A percentile compares a stretch with the other conserved stretches of the same genome.
phyloP scores from a whole-genome alignment of 176 grass and related monocot genomes.

The Lolium perenne region DNA sequence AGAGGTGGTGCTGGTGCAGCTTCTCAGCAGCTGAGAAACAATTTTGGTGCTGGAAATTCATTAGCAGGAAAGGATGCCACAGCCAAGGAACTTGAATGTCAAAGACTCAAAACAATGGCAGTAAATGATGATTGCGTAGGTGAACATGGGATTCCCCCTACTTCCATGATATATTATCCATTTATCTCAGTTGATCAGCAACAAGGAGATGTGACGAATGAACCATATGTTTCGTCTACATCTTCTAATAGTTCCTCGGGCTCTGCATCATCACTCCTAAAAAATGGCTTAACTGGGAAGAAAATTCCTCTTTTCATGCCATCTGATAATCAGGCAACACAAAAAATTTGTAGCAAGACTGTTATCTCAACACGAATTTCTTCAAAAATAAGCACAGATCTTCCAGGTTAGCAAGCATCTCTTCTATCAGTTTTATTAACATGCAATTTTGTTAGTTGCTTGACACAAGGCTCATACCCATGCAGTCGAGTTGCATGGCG shows the following conservation, averaged over 20 bases:
- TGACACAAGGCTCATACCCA: slow-evolving; percentile 38
- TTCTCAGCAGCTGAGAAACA: slow-evolving; percentile 39
- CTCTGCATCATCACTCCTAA: slow-evolving; percentile 53
- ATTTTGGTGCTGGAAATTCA: slow-evolving; percentile 37
- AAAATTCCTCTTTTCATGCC: slow-evolving; percentile 22
- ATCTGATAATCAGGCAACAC: slow-evolving; percentile 36
- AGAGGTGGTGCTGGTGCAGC: slow-evolving; percentile 8
- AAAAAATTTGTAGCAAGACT: slow-evolving; percentile 19
- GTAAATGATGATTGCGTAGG: slow-evolving; percentile 28
- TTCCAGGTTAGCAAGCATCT: slow-evolving; percentile 48
- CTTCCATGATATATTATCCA: slow-evolving; percentile 30
- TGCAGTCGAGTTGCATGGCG: slow-evolving; percentile 35
- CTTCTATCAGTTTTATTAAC: slow-evolving; percentile 31
- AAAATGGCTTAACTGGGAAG: slow-evolving; percentile 33
- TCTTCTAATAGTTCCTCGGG: slow-evolving; percentile 49
- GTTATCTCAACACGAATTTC: slow-evolving; percentile 10
- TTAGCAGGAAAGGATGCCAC: slow-evolving; percentile 40
- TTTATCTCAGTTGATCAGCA: slow-evolving; percentile 43
- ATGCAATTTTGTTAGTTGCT: slow-evolving; percentile 29
- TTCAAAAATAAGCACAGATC: slow-evolving; percentile 20
- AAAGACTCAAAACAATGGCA: slow-evolving; percentile 37
- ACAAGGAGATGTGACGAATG: slow-evolving; percentile 37
- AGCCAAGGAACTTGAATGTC: slow-evolving; percentile 37
- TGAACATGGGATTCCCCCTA: slow-evolving; percentile 34
- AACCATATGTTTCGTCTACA: slow-evolving; percentile 41